Evolutionary conservation across 2,329 filamentous ascomycete species (phyloP), one percentile per base, ranked within the genome.

Genomic region (Aspergillus sp.): DNA sequence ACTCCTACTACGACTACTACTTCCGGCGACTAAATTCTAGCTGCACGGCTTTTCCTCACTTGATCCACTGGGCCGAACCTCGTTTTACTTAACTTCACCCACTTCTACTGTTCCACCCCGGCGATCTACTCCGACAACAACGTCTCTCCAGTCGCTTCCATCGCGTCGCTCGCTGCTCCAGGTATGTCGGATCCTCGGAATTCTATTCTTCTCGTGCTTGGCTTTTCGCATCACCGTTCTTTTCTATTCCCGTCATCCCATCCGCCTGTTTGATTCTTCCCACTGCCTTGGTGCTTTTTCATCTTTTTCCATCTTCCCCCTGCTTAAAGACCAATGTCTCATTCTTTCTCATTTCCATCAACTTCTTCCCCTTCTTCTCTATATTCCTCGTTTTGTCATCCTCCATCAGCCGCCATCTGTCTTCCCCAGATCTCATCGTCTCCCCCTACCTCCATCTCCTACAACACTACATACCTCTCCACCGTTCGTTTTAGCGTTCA

Each of bases 51-150:
- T 47, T 52, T 42, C 44, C 50, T 52, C 44, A 48, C 47, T 51
- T 42, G 50, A 50, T 57, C 54, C 54, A 58, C 56, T 57, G 53
- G 55, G 52, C 55, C 55, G 49, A 57, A 56, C 59, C 58, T 54
- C 55, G 50, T 53, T 57, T 53, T 47, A 50, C 45, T 49, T 53
- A 43, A 50, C 45, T 49, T 42, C 41, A 53, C 47, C 45, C 51
- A 34, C 36, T 50, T 54, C 41, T 32, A 21, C 38, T 38, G 21
- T n/a, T 34, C 36, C 36, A 45, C 40, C 25, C 10, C 21, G 34
- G 16, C 43, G 29, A 42, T 21, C 19, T 36, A 17, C 9, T 49
- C 25, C 41, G 19, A 45, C 52, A 50, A 41, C 29, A 31, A 43
- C 34, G 36, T 50, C 43, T 52, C 14, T 20, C 36, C 17, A 13